Percentiles rank a stretch among this genome's conserved stretches.
phyloP scores from a whole-genome alignment of 345 rosid genomes.

The Gossypium stocksii region DNA sequence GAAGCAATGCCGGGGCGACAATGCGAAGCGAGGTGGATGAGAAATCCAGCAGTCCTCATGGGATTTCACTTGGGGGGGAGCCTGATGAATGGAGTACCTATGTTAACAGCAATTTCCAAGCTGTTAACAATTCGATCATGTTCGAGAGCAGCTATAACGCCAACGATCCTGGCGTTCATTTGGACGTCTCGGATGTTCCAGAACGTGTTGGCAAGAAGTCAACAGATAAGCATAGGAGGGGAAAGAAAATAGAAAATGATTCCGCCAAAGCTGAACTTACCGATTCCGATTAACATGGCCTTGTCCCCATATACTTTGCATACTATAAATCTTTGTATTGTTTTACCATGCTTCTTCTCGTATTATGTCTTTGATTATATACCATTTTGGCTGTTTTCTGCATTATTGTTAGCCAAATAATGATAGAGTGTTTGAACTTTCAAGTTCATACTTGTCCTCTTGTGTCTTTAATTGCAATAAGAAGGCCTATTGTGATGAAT shows the following conservation, averaged over 20 bases:
- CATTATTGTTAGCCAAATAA: background rate
- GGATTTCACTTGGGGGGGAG: constrained; percentile 28
- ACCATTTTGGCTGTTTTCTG: background rate
- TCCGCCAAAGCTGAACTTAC: constrained; percentile 12
- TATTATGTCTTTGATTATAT: background rate
- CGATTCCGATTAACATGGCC: constrained; percentile 8
- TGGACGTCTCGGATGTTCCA: constrained; percentile 51
- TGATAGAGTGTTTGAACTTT: background rate
- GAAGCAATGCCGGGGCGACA: constrained; percentile 73
- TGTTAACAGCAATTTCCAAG: constrained; percentile 90
- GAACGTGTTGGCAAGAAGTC: constrained; percentile 22
- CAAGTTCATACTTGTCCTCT: background rate
- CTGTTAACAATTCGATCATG: constrained; percentile 90
- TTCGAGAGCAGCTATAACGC: constrained; percentile 54
- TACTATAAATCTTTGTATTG: constrained; percentile 3
- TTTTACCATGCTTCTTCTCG: background rate
- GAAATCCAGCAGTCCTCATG: constrained; percentile 14
- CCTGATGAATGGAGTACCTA: constrained; percentile 45
- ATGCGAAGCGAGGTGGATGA: constrained; percentile 62
- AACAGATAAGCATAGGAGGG: constrained; percentile 19
- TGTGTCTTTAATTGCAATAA: background rate
- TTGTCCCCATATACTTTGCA: background rate
- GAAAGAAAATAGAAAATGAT: constrained; percentile 27
- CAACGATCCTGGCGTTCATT: constrained; percentile 87
- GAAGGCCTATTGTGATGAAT: background rate